Percentiles rank a stretch among this genome's conserved stretches.
Conservation (phyloP, 2,329 filamentous ascomycete genomes). For the Ophiognomonia clavigignenti-juglandacearum region DNA sequence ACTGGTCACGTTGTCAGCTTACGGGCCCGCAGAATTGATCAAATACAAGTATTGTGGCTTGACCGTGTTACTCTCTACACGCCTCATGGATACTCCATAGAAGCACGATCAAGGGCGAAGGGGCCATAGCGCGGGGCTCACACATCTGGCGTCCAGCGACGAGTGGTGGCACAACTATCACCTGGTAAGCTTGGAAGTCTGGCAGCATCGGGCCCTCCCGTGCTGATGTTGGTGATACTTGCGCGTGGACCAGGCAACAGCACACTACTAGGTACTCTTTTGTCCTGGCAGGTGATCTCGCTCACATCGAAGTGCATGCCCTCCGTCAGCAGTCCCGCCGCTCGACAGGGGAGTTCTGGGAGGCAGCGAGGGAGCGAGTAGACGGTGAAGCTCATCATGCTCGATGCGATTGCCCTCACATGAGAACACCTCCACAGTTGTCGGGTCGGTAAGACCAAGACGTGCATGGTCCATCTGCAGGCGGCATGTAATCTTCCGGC, state of each 20-base stretch:
- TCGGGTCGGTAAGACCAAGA: not conserved
- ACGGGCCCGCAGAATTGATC: not conserved
- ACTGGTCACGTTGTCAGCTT: not conserved
- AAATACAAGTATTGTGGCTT: not conserved
- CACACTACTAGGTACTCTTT: not conserved
- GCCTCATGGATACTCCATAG: not conserved
- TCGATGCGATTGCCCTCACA: not conserved
- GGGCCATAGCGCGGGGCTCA: slow-evolving; percentile 4
- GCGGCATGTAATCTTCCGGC: not conserved
- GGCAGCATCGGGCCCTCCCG: slow-evolving; percentile 7
- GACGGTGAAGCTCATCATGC: too few relatives aligned
- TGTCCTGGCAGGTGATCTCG: not conserved
- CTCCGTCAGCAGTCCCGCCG: too few relatives aligned
- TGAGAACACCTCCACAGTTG: not conserved
- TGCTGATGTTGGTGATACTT: not conserved
- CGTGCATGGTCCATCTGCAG: not conserved
- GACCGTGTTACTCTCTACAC: not conserved
- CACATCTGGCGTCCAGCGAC: slow-evolving; percentile 3
- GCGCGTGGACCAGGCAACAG: not conserved
- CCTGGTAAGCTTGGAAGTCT: not conserved
- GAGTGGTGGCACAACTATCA: not conserved
- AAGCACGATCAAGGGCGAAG: not conserved
- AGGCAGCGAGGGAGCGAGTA: too few relatives aligned
- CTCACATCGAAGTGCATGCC: not conserved
- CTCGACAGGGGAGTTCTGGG: too few relatives aligned